These are phyloP conservation scores for Pythium scleroteichum DNA, from an alignment of 352 stramenopile genomes.

Conservation along the genomic window DNA sequence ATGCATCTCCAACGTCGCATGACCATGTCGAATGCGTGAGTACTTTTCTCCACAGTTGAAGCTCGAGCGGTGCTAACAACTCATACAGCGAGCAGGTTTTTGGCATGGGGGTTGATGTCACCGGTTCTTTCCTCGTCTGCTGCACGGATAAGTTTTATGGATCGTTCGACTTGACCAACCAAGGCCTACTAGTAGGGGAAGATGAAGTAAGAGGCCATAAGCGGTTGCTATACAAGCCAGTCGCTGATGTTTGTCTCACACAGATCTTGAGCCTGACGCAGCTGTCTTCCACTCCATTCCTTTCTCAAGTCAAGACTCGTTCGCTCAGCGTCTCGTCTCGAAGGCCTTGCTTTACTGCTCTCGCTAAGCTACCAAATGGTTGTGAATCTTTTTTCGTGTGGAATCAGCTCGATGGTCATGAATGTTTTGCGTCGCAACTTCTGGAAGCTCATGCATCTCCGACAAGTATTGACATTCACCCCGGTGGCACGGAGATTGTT, in stretches of 20 bases:
- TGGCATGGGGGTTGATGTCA: constrained; percentile 46
- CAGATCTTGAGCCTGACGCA: constrained; percentile 43
- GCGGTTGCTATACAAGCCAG: too few species aligned
- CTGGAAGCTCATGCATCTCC: constrained; percentile 44
- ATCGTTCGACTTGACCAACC: constrained; percentile 70
- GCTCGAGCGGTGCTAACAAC: background rate
- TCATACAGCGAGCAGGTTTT: constrained; percentile 43
- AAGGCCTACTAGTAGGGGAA: constrained; percentile 65
- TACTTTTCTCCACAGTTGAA: constrained; percentile 15
- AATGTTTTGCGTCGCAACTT: constrained; percentile 56
- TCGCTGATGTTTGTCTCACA: background rate
- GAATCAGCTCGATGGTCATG: constrained; percentile 55
- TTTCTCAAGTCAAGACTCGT: constrained; percentile 31
- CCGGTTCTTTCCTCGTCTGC: constrained; percentile 53
- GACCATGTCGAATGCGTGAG: constrained; percentile 40
- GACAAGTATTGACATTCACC: constrained; percentile 58
- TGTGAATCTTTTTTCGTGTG: constrained; percentile 59
- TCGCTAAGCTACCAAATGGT: constrained; percentile 41
- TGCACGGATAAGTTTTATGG: constrained; percentile 64
- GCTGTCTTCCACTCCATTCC: constrained; percentile 52
- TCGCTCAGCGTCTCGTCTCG: constrained; percentile 46
- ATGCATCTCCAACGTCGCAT: constrained; percentile 69
- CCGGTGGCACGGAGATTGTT: constrained; percentile 50
- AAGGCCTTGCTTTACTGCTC: constrained; percentile 45
- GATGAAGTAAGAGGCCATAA: constrained; percentile 44